phyloP scores from a whole-genome alignment of 805 yeast species.

The Schwanniomyces pseudopolymorphus region DNA sequence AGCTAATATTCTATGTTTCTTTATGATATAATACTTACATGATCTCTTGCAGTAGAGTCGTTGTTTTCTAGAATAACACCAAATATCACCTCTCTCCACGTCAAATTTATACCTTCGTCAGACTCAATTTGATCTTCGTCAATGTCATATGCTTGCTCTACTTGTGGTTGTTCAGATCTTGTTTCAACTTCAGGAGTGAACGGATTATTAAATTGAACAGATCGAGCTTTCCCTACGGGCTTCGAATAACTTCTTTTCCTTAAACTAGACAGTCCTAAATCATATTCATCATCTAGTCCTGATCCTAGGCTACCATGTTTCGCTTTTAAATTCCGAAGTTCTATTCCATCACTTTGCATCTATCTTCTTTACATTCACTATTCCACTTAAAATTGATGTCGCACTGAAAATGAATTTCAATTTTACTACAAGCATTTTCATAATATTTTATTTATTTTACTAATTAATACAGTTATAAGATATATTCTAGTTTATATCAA shows the following conservation, averaged over 20 bases:
- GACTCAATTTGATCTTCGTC: background rate
- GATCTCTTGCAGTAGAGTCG: constrained; percentile 40
- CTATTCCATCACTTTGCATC: background rate
- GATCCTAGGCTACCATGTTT: background rate
- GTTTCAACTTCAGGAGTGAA: background rate
- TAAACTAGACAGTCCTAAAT: background rate
- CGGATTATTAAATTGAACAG: background rate
- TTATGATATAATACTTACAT: constrained; percentile 19
- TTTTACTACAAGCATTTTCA: too few relatives aligned
- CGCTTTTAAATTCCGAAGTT: background rate
- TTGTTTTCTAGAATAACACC: constrained; percentile 21
- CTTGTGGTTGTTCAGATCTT: background rate
- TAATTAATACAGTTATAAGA: background rate
- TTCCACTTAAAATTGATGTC: background rate
- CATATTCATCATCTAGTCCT: background rate
- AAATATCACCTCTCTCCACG: background rate
- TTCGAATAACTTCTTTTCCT: background rate
- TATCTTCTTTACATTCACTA: background rate
- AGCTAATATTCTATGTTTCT: background rate
- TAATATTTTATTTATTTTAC: background rate
- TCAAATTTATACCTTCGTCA: background rate
- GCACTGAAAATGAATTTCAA: background rate
- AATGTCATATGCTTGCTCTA: background rate
- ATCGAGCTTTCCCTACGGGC: background rate
- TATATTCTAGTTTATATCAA: background rate